phyloP scores from a whole-genome alignment of 1,284 basidiomycete species.

The Heterobasidion parviporum region DNA sequence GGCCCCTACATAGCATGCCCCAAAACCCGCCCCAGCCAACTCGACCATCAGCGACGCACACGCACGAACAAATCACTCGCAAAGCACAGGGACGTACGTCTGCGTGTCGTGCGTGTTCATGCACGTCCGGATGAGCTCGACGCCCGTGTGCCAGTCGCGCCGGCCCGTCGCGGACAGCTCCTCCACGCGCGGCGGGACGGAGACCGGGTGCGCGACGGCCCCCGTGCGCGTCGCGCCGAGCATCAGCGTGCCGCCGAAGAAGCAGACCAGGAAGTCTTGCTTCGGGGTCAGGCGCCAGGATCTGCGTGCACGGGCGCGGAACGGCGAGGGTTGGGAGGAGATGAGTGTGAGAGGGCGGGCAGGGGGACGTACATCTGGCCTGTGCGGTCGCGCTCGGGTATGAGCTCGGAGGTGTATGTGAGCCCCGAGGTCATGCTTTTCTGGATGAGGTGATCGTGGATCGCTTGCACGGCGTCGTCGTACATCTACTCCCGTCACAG shows the following conservation, averaged over 20 bases:
- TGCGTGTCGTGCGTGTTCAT: conserved; percentile 81
- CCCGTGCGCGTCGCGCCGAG: conserved; percentile 77
- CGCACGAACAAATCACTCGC: neutral
- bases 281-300: conserved; percentile 72
- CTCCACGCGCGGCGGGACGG: conserved; percentile 49
- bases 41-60: neutral
- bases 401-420: conserved; percentile 79
- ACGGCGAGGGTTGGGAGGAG: conserved; percentile 5
- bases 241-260: conserved; percentile 88
- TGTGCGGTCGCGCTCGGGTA: conserved; percentile 39
- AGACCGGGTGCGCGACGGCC: conserved; percentile 36
- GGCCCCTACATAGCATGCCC: conserved; percentile 42
- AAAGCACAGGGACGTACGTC: conserved; percentile 47
- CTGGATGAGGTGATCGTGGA: conserved; percentile 71
- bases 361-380: conserved; percentile 38
- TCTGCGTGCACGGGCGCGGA: conserved; percentile 24
- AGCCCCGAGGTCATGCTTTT: conserved; percentile 51
- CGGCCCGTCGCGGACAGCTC: conserved; percentile 49
- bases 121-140: conserved; percentile 81
- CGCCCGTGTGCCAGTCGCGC: conserved; percentile 79
- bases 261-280: conserved; percentile 96
- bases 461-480: conserved; percentile 72
- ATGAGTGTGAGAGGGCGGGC: neutral
- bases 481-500: conserved; percentile 58
- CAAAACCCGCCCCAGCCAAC: too few species aligned